Evolutionary conservation across 257 asterid genomes (phyloP).

Genomic region (Nicotiana undulata): DNA sequence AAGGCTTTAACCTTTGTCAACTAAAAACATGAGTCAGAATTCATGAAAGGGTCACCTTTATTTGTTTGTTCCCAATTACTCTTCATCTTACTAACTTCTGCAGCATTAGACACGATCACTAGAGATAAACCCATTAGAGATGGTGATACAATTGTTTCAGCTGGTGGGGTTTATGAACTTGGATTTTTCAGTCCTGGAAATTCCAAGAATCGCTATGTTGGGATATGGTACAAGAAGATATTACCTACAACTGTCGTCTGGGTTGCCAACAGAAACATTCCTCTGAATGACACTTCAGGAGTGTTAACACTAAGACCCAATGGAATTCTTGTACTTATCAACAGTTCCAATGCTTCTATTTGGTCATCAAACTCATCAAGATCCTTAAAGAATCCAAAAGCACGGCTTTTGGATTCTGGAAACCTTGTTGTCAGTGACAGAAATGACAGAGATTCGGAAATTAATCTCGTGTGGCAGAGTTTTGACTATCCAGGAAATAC

Average conservation of each 20-base stretch:
- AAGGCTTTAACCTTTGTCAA: background rate
- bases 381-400: background rate
- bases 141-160: background rate
- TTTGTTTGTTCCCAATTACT: background rate
- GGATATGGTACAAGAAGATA: background rate
- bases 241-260: background rate
- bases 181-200: slow-evolving; percentile 12
- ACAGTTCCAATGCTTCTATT: background rate
- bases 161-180: background rate
- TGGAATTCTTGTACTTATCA: background rate
- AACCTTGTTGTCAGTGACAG: slow-evolving; percentile 4
- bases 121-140: background rate
- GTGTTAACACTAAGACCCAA: background rate
- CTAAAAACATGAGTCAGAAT: background rate
- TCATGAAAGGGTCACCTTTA: background rate
- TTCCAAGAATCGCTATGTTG: background rate
- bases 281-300: background rate
- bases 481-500: slow-evolving; percentile 9
- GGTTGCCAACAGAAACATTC: slow-evolving; percentile 8
- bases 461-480: slow-evolving; percentile 4
- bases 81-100: background rate
- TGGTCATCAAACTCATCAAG: background rate
- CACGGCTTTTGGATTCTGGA: background rate
- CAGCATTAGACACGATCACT: slow-evolving; percentile 8
- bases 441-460: background rate